Conservation (phyloP, 2,329 filamentous ascomycete genomes). For the Ophiostoma montium region DNA sequence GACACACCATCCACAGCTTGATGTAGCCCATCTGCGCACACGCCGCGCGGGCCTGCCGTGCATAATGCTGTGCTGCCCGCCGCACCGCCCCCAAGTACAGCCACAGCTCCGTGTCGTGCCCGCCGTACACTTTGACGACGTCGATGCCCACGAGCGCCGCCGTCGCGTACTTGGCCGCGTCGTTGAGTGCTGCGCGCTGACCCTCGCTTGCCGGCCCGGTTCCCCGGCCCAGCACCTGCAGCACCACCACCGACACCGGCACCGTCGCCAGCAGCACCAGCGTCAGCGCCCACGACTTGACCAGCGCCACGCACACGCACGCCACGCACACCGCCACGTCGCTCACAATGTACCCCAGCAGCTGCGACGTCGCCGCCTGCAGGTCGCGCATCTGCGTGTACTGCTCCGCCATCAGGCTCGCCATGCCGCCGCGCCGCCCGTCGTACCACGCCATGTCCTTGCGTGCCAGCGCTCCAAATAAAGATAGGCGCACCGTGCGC, state of each 20-base stretch:
- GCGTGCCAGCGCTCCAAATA: constrained; percentile 56
- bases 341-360: constrained; percentile 55
- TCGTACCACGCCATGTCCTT: constrained; percentile 80
- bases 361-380: constrained; percentile 65
- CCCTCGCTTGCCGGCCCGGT: constrained; percentile 52
- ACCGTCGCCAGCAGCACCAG: constrained; percentile 62
- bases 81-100: constrained; percentile 41
- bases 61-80: constrained; percentile 32
- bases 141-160: constrained; percentile 64
- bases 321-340: constrained; percentile 50
- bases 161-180: constrained; percentile 57
- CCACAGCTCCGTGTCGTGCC: constrained; percentile 51
- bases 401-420: constrained; percentile 54
- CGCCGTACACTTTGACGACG: constrained; percentile 75
- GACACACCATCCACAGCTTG: constrained; percentile 57
- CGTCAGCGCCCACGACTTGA: constrained; percentile 72
- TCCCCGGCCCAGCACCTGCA: constrained; percentile 44
- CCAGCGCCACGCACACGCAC: constrained; percentile 59
- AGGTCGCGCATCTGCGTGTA: constrained; percentile 76
- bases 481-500: constrained; percentile 41
- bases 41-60: constrained; percentile 41
- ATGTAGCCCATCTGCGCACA: constrained; percentile 54
- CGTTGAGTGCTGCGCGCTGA: constrained; percentile 53
- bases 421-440: constrained; percentile 52
- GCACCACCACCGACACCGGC: constrained; percentile 48